Base-by-base conservation (phyloP, 148 eudicot species). In the Amaranthus hypochondriacus region DNA sequence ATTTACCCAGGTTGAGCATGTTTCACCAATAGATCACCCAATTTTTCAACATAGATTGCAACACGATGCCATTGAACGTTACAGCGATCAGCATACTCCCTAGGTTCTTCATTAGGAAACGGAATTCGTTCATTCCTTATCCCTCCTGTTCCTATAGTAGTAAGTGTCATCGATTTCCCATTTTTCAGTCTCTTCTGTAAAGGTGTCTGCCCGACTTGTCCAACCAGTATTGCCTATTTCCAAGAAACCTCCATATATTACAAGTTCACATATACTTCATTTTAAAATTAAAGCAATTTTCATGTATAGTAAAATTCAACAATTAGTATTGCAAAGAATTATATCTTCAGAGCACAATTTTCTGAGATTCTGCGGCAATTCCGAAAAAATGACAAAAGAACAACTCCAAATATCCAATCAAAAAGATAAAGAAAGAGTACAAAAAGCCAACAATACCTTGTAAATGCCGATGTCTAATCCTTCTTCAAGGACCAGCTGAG, bases 11-110 rank as follows among this genome's bases (percentile, higher is more conserved):
- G 93, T 56, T 73, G 80, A 52, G 78, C 85, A 84, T 87, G 84
- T 82, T 85, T 86, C 82, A 84, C 62, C 54, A 90, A 81, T 51
- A 86, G 66, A 1, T 68, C 83, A 42, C 92, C 97, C 81, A 91
- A 73, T 48, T 78, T 74, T 42, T 89, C 89, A 2, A 88, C 79
- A 67, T 89, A 94, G 70, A 94, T 64, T n/a, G 89, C 79, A 74
- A 94, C 97, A 71, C 98, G 83, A 68, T 94, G 98, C 98, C 98
- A 94, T 78, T 94, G 98, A 62, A 91, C 93, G 42, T 85, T 83
- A 76, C 93, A 87, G 2, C 97, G 87, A 75, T 91, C 86, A 14
- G 98, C 98, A 83, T 86, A 94, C 39, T 91, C 97, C 77, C 83
- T 81, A 0, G 98, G 98, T 48, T 88, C 93, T 73, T 94, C 98